phyloP scores from a whole-genome alignment of 1,139 yeast genomes.

The Hanseniaspora uvarum region DNA sequence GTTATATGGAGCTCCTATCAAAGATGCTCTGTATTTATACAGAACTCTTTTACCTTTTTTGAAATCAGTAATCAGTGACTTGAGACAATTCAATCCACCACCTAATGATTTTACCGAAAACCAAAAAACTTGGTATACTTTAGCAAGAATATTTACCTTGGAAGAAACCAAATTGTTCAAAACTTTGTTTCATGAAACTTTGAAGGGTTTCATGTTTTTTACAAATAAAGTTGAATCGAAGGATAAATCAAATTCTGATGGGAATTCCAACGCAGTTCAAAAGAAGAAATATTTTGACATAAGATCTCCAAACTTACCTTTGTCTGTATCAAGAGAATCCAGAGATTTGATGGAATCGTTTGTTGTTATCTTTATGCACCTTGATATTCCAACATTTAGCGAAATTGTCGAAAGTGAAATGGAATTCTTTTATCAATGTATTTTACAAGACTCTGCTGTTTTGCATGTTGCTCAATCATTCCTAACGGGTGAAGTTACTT shows the following conservation, averaged over 20 bases:
- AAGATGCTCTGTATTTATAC: slow-evolving; percentile 80
- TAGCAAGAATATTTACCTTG: slow-evolving; percentile 68
- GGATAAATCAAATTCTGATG: slow-evolving; percentile 34
- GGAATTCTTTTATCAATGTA: slow-evolving; percentile 64
- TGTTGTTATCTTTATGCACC: slow-evolving; percentile 85
- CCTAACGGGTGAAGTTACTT: slow-evolving; percentile 83
- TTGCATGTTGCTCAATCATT: slow-evolving; percentile 90
- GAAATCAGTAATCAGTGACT: slow-evolving; percentile 81
- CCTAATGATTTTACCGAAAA: slow-evolving; percentile 59
- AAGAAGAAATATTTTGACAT: slow-evolving; percentile 46
- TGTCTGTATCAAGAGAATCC: slow-evolving; percentile 81
- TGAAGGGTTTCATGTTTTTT: slow-evolving; percentile 69
- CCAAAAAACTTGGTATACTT: slow-evolving; percentile 71
- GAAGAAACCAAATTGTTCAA: slow-evolving; percentile 77
- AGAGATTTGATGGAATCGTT: slow-evolving; percentile 92
- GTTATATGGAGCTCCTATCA: slow-evolving; percentile 47
- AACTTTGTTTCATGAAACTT: slow-evolving; percentile 72
- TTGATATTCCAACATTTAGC: slow-evolving; percentile 91
- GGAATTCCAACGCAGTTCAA: slow-evolving; percentile 17
- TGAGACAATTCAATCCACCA: slow-evolving; percentile 84
- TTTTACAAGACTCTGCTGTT: slow-evolving; percentile 75
- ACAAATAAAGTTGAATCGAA: slow-evolving; percentile 30
- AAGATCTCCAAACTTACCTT: slow-evolving; percentile 72
- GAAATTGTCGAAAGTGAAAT: slow-evolving; percentile 81
- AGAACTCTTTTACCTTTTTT: slow-evolving; percentile 81